phyloP scores from a whole-genome alignment of 1,139 yeast species.

The Groenewaldozyma auringiensis region DNA sequence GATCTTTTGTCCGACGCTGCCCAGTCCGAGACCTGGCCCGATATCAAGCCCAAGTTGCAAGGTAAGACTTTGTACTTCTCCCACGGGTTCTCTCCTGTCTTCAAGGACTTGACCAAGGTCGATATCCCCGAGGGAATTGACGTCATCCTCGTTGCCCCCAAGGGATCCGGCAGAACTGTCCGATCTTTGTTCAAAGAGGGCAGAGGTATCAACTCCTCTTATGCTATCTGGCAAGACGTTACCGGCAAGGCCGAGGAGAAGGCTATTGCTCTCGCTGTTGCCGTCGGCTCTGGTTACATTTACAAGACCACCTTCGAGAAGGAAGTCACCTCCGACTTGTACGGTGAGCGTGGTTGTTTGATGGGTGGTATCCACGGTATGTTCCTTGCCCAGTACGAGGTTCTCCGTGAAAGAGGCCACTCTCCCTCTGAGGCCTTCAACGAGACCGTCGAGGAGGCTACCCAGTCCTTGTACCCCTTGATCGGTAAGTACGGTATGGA shows the following conservation, averaged over 20 bases:
- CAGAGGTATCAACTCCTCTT: constrained; percentile 98
- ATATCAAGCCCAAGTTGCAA: constrained; percentile 81
- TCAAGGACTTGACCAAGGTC: constrained; percentile 94
- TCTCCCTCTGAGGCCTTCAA: constrained; percentile 99
- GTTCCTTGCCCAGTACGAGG: constrained; percentile 99
- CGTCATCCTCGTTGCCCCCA: constrained; percentile 98
- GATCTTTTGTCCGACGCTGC: constrained; percentile 98
- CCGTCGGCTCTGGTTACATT: constrained; percentile 99
- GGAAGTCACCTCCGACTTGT: constrained; percentile 98
- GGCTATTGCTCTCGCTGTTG: constrained; percentile 97
- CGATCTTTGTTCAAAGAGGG: constrained; percentile 99
- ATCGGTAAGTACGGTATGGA: constrained; percentile 99
- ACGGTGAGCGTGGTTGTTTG: constrained; percentile 99
- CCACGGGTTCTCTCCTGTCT: constrained; percentile 99
- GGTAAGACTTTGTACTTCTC: constrained; percentile 98
- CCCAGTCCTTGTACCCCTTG: constrained; percentile 98
- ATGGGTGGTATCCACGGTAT: constrained; percentile 99
- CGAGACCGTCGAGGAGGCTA: constrained; percentile 99
- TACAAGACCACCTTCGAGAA: constrained; percentile 99
- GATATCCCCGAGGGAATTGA: constrained; percentile 92
- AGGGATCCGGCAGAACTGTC: constrained; percentile 99
- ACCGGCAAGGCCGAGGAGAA: constrained; percentile 99
- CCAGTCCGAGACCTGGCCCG: constrained; percentile 95
- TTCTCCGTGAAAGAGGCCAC: constrained; percentile 98
- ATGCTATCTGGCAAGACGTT: constrained; percentile 99